phyloP scores from a whole-genome alignment of 768 basidiomycete species.

The Cubamyces lactineus region DNA sequence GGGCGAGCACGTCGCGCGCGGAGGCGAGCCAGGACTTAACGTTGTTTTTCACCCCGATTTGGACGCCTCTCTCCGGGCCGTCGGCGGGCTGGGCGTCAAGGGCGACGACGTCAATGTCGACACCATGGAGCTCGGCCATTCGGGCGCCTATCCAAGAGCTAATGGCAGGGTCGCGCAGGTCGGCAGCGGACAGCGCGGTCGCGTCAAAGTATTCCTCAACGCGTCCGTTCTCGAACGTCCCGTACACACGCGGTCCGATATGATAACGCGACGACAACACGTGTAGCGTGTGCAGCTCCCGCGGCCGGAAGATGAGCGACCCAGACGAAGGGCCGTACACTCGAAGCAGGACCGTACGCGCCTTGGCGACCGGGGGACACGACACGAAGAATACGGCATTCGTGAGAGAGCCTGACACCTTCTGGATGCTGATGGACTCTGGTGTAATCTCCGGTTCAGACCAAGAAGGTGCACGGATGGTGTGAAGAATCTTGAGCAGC shows the following conservation, averaged over 20 bases:
- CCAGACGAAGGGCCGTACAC: constrained; percentile 91
- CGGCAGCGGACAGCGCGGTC: constrained; percentile 71
- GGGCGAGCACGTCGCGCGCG: constrained; percentile 74
- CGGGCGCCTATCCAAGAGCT: constrained; percentile 90
- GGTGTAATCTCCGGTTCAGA: constrained; percentile 47
- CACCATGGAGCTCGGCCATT: constrained; percentile 95
- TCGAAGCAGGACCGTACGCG: constrained; percentile 79
- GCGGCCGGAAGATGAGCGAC: constrained; percentile 82
- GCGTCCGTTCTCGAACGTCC: constrained; percentile 94
- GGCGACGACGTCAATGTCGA: constrained; percentile 76
- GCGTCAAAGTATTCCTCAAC: constrained; percentile 96
- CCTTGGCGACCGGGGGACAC: constrained; percentile 52
- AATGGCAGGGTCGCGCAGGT: constrained; percentile 74
- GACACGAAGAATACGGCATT: constrained; percentile 98
- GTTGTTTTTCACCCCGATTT: constrained; percentile 66
- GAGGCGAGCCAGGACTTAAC: constrained; percentile 69
- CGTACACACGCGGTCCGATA: constrained; percentile 90
- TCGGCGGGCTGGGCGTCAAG: constrained; percentile 41
- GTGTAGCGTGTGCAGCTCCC: constrained; percentile 88
- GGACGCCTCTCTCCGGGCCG: constrained; percentile 52
- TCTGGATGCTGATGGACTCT: constrained; percentile 62
- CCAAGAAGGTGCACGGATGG: constrained; percentile 66
- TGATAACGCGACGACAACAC: constrained; percentile 84
- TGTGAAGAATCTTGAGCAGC: constrained; percentile 57
- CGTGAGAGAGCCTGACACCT: constrained; percentile 90